Evolutionary conservation across 1,284 basidiomycete genomes (phyloP), one percentile per base, ranked within the genome.

Genomic region (Hypsizygus ulmarius): DNA sequence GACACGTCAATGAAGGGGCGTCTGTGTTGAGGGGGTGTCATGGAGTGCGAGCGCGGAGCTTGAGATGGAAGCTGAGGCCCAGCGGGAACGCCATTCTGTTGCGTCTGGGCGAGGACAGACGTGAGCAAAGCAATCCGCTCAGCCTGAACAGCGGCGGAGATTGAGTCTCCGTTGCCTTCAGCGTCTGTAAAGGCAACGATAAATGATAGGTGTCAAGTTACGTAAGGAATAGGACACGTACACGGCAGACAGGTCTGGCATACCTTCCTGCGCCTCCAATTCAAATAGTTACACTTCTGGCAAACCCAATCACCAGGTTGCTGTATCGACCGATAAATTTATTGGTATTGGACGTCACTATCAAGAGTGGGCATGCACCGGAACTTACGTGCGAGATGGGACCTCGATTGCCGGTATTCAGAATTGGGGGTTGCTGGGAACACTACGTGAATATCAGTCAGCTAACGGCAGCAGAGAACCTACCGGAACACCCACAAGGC

Each of bases 231-330:
- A 39, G 47, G 48, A 41, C 49, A 54, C 45, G 54, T 61, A 89
- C 87, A 90, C 39, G 90, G 90, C 55, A 79, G 82, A 67, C 90
- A 93, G 9, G 87, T 90, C 74, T 93, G 89, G 71, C 90, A 93
- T 46, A 93, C 89, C 65, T 90, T 90, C 42, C 90, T 72, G 45
- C 91, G 70, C 51, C 90, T 74, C 90, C 90, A 93, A 64, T 93
- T 92, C 55, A 90, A 66, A 67, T 91, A 90, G 60, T 85, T 84
- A 65, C 91, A 93, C 62, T 84, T 87, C 49, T 77, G 73, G 67
- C 91, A 93, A 49, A 90, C 75, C 90, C 91, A 93, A 69, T 93
- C 90, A n/a, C 91, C 91, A 2, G 90, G 88, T 74, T 93, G 90
- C 69, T 88, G 75, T 57, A 35, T 34, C 38, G 49, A 30, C 47